Base-by-base conservation (phyloP, 441 rosid genomes). In the Euphorbia celastroides region DNA sequence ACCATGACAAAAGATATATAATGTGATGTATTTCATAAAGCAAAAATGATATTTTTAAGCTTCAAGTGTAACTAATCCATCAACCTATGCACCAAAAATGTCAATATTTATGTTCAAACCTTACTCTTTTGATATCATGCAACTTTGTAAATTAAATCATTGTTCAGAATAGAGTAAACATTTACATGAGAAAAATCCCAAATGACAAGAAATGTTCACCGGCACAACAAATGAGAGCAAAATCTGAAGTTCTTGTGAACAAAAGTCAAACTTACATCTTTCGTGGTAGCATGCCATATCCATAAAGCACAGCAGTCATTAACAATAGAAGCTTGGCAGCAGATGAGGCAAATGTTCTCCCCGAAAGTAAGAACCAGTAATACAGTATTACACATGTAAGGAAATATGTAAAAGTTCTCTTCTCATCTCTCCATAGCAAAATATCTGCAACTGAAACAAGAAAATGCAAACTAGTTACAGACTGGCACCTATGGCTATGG, bases 371-470 rank as follows among this genome's bases (percentile, higher is more conserved):
- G 79, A 87, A 85, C 96, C 97, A 91, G 79, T 82, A 84, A 70
- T 85, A 91, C 70, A 83, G 69, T 69, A 83, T 19, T 76, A 76
- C 78, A 72, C 81, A 75, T 13, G 74, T 59, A 59, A 89, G 69
- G 67, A 91, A 89, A 78, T 75, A 89, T 9, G 80, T 48, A 64
- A 91, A 89, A 67, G 99, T 85, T 79, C 69, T 79, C 87, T 84
- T 93, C 84, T 89, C 88, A 71, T 93, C 89, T 80, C 96, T 91
- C 99, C 99, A 93, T 36, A 93, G 87, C 64, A 89, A 86, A 78
- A 93, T 75, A 55, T 86, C 87, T 16, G 93, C 89, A 79, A 86
- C 99, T 93, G 93, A 83, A 84, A 50, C 3, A 41, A 62, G 70
- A 77, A 34, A 74, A 55, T 62, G 65, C 55, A 74, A 41, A 69